Evolutionary conservation across 352 stramenopile genomes (phyloP).

Genomic region (Phytopythium oedochilum): DNA sequence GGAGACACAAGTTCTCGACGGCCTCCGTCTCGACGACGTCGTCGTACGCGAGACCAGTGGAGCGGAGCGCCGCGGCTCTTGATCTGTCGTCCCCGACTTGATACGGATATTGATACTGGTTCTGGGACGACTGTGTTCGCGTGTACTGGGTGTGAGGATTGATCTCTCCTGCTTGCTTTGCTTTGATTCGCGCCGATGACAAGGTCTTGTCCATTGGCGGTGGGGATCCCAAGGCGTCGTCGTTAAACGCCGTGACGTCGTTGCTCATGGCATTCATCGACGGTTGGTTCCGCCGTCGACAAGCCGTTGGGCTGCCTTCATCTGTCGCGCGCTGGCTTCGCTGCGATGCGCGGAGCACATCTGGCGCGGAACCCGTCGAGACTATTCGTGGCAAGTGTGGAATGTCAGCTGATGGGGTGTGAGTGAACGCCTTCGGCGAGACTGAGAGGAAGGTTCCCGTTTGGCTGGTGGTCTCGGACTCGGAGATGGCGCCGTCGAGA

Average conservation of each 20-base stretch:
- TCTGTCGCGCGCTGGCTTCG: neutral
- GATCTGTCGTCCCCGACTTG: neutral
- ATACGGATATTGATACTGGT: too few species aligned
- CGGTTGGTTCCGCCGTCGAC: neutral
- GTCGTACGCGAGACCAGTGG: slow-evolving; percentile 8
- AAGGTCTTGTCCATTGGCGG: neutral
- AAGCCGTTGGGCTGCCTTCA: neutral
- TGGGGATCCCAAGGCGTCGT: neutral
- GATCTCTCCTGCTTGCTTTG: neutral
- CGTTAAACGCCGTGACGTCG: neutral
- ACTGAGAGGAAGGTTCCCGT: slow-evolving; percentile 1
- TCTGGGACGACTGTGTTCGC: neutral
- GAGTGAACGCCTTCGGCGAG: too few species aligned
- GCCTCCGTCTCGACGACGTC: slow-evolving; percentile 21
- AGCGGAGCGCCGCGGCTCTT: slow-evolving; percentile 1
- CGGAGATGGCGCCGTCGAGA: neutral
- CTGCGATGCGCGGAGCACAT: neutral
- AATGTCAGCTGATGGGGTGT: too few species aligned
- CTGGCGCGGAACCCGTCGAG: neutral
- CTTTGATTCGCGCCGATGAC: neutral
- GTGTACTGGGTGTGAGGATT: neutral
- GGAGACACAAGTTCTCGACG: slow-evolving; percentile 24
- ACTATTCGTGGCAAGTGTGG: neutral
- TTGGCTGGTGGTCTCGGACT: neutral
- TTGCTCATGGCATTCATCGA: neutral